Conservation (phyloP, 2,329 filamentous ascomycete species). For the Fusarium scirpi region DNA sequence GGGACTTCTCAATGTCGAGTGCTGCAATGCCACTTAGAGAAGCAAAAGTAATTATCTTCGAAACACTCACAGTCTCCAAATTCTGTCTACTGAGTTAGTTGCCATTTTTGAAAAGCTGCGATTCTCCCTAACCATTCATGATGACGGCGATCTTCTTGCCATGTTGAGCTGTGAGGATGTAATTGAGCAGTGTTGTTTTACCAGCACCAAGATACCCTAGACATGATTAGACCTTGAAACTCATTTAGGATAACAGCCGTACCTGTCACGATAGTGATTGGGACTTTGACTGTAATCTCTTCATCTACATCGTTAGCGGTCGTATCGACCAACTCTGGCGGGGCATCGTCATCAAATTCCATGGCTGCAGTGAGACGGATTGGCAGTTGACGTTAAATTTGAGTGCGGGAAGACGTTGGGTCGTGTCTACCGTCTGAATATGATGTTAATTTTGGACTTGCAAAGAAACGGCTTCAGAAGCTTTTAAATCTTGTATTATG, state of each 20-base stretch:
- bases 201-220: conserved; percentile 93
- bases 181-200: conserved; percentile 95
- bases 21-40: conserved; percentile 62
- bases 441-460: background rate
- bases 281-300: conserved; percentile 74
- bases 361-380: conserved; percentile 54
- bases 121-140: conserved; percentile 74
- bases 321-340: conserved; percentile 72
- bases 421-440: background rate
- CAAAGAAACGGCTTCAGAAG: background rate
- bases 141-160: conserved; percentile 99
- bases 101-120: background rate
- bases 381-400: background rate
- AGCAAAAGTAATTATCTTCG: background rate
- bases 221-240: conserved; percentile 1
- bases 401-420: background rate
- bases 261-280: conserved; percentile 88
- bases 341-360: conserved; percentile 74
- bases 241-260: conserved; percentile 23
- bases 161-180: conserved; percentile 93
- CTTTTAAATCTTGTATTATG: background rate
- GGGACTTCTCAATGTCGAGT: conserved; percentile 93
- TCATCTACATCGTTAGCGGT: conserved; percentile 54
- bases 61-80: conserved; percentile 79
- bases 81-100: conserved; percentile 62